Percentiles rank a stretch among this genome's conserved stretches.
phyloP scores from a whole-genome alignment of 1,284 basidiomycete species.

The Ganoderma boninense region DNA sequence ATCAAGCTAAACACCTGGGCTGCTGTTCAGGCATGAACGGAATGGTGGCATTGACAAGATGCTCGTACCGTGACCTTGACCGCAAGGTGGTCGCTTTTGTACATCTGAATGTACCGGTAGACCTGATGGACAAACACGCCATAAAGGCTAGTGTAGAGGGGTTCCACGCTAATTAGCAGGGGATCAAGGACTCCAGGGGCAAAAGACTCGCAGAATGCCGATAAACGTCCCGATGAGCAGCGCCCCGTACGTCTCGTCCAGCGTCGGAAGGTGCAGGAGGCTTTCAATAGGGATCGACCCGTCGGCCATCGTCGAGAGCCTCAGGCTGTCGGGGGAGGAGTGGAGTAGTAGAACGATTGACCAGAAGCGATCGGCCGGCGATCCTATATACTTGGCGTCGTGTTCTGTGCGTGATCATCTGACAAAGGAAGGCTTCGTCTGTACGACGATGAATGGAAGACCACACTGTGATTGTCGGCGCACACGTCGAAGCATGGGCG shows the following conservation, averaged over 20 bases:
- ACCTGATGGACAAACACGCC: conserved; percentile 16
- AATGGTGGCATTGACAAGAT: background rate
- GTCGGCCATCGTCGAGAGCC: background rate
- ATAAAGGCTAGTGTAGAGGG: background rate
- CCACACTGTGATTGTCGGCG: background rate
- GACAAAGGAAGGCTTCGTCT: background rate
- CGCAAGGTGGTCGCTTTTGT: background rate
- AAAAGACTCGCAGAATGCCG: conserved; percentile 7
- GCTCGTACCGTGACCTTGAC: conserved; percentile 1
- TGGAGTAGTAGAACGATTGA: background rate
- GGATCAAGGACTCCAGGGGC: no score
- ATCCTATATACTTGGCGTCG: background rate
- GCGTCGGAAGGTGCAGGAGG: conserved; percentile 3
- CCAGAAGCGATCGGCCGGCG: background rate
- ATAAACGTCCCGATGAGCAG: conserved; percentile 6
- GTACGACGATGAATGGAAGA: background rate
- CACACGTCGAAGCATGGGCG: background rate
- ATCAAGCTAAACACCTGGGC: background rate
- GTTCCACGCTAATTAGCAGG: no score
- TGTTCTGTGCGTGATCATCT: background rate
- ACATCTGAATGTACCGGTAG: conserved; percentile 12
- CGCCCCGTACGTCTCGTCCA: conserved; percentile 11
- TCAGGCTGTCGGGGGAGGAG: background rate
- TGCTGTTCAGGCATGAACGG: background rate
- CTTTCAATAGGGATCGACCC: background rate